Percentiles rank a stretch among this genome's conserved stretches.
Evolutionary conservation across 1,284 basidiomycete genomes (phyloP).

Genomic region (Pseudozyma flocculosa): DNA sequence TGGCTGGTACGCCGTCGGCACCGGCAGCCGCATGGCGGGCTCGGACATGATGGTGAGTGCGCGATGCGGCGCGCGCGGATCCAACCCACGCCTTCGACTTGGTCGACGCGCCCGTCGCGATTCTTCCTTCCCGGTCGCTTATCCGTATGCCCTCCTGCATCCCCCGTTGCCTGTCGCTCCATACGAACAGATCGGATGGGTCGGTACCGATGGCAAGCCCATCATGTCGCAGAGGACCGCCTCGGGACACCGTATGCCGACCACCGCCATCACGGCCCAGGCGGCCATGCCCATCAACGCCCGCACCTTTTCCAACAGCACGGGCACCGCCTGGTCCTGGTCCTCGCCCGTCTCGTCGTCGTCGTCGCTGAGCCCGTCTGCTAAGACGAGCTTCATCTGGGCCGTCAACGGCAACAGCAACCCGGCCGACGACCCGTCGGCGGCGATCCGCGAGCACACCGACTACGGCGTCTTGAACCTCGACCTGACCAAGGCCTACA

Average conservation of each 20-base stretch:
- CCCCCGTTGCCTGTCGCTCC: no score
- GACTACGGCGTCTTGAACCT: conserved; percentile 25
- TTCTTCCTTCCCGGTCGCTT: no score
- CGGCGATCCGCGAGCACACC: conserved; percentile 24
- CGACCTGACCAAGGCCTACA: conserved; percentile 45
- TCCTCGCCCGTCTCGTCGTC: conserved; percentile 24
- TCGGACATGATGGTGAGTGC: conserved; percentile 48
- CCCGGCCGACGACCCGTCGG: conserved; percentile 9
- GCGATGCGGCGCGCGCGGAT: no score
- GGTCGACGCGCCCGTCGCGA: not conserved
- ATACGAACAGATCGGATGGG: conserved; percentile 66
- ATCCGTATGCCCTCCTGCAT: no score
- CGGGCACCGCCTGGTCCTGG: conserved; percentile 34
- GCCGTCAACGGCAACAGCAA: conserved; percentile 27
- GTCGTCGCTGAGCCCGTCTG: conserved; percentile 10
- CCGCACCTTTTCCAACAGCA: conserved; percentile 22
- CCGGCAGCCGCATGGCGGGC: conserved; percentile 26
- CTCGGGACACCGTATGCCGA: conserved; percentile 60
- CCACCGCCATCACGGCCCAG: conserved; percentile 54
- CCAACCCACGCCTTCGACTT: no score
- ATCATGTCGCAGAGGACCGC: conserved; percentile 68
- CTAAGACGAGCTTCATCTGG: conserved; percentile 38
- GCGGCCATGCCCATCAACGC: conserved; percentile 16
- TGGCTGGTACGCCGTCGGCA: conserved; percentile 38
- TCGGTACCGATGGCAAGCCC: conserved; percentile 64